phyloP scores from a whole-genome alignment of 371 early-diverging fungal species.

The Syncephalastrum contaminatum region DNA sequence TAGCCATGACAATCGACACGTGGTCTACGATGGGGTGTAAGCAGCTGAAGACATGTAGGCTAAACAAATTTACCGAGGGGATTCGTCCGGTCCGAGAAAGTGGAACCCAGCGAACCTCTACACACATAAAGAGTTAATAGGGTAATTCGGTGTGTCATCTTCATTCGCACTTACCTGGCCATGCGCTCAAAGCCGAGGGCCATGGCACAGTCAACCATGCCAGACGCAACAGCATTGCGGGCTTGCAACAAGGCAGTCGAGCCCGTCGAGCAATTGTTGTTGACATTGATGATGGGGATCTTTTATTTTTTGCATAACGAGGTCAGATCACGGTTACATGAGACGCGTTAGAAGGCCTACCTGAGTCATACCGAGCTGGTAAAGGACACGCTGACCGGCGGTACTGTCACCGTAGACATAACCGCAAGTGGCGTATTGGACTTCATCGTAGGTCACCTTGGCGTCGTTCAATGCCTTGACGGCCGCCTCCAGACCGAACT shows the following conservation, averaged over 20 bases:
- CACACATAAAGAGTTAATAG: neutral
- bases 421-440: constrained; percentile 64
- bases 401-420: constrained; percentile 74
- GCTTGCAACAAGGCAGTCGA: constrained; percentile 78
- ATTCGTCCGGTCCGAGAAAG: constrained; percentile 65
- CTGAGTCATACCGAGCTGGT: constrained; percentile 69
- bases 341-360: constrained; percentile 1
- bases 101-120: constrained; percentile 56
- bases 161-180: constrained; percentile 25
- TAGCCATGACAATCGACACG: constrained; percentile 53
- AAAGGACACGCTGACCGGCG: constrained; percentile 74
- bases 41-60: neutral
- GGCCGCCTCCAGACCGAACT: constrained; percentile 69
- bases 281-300: constrained; percentile 68
- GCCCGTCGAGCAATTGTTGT: constrained; percentile 84
- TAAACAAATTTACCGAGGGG: constrained; percentile 51
- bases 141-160: too few relatives aligned
- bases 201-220: constrained; percentile 74
- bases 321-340: too few relatives aligned
- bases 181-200: constrained; percentile 83
- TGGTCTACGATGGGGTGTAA: constrained; percentile 39
- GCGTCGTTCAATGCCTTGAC: constrained; percentile 77
- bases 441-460: constrained; percentile 63
- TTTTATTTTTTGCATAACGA: neutral
- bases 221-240: constrained; percentile 65